Evolutionary conservation across 2,329 filamentous ascomycete genomes (phyloP).

Genomic region (Aspergillus niger): DNA sequence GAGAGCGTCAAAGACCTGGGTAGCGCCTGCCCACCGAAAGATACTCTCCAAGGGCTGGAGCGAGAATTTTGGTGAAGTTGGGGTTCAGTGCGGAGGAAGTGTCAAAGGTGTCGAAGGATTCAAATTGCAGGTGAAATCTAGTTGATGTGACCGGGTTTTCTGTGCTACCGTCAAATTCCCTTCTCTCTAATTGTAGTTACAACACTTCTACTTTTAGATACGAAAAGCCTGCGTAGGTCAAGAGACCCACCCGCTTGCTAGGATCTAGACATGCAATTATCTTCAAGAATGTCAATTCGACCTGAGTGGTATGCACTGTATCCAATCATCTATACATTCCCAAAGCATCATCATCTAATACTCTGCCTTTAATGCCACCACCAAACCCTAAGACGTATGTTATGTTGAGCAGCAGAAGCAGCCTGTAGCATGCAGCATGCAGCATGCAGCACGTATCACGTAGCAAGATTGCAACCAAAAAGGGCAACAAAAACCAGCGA

Average conservation of each 20-base stretch:
- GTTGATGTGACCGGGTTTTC: background rate
- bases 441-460: too few species aligned
- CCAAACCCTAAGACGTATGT: background rate
- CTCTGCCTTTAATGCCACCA: background rate
- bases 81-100: too few species aligned
- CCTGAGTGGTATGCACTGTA: background rate
- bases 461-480: background rate
- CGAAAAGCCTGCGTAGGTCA: background rate
- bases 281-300: background rate
- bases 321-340: background rate
- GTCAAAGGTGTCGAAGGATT: too few species aligned
- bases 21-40: constrained; percentile 8
- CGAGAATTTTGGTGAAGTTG: constrained; percentile 14
- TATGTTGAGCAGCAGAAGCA: background rate
- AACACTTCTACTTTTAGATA: background rate
- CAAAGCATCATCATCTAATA: background rate
- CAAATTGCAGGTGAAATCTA: background rate
- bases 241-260: too few species aligned
- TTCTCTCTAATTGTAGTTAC: background rate
- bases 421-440: too few species aligned
- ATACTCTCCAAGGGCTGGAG: constrained; percentile 3
- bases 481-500: constrained; percentile 1
- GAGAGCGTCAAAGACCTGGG: constrained; percentile 26
- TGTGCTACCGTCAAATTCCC: background rate
- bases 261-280: background rate